Conservation (phyloP, 2,329 filamentous ascomycete genomes). For the Colletotrichum liriopes region DNA sequence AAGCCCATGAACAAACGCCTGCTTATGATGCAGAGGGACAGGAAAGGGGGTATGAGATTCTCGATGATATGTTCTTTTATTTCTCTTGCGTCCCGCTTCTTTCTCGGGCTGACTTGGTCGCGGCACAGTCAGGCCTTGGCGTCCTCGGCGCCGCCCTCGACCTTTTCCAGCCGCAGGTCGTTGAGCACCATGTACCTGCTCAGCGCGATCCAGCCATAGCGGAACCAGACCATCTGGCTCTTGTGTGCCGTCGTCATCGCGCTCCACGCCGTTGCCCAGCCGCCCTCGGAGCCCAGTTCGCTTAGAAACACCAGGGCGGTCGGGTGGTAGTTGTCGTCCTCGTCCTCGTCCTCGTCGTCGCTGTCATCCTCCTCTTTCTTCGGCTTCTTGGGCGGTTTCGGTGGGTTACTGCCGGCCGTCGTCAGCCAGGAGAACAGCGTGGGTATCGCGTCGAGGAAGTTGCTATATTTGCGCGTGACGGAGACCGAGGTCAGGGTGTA, state of each 20-base stretch:
- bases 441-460: constrained; percentile 81
- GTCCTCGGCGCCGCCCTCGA: constrained; percentile 37
- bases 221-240: constrained; percentile 99
- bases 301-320: constrained; percentile 80
- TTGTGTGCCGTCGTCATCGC: constrained; percentile 93
- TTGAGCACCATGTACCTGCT: constrained; percentile 98
- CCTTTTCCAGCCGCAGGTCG: constrained; percentile 76
- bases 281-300: constrained; percentile 72
- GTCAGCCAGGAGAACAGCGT: constrained; percentile 75
- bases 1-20: constrained; percentile 24
- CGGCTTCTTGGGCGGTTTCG: constrained; percentile 29
- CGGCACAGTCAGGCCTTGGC: not conserved
- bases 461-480: constrained; percentile 85
- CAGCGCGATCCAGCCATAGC: constrained; percentile 93
- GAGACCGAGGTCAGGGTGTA: constrained; percentile 86
- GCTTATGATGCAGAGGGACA: constrained; percentile 13
- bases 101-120: not conserved
- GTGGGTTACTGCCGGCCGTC: constrained; percentile 48
- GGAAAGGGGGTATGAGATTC: constrained; percentile 15
- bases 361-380: constrained; percentile 46
- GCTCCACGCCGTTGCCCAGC: constrained; percentile 74
- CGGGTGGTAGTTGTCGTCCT: constrained; percentile 64
- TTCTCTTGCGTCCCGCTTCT: not conserved
- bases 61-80: not conserved
- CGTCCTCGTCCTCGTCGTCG: constrained; percentile 48